These are phyloP conservation scores for Lanzia echinophila DNA, from an alignment of 2,329 filamentous ascomycete genomes.

Conservation along the genomic window DNA sequence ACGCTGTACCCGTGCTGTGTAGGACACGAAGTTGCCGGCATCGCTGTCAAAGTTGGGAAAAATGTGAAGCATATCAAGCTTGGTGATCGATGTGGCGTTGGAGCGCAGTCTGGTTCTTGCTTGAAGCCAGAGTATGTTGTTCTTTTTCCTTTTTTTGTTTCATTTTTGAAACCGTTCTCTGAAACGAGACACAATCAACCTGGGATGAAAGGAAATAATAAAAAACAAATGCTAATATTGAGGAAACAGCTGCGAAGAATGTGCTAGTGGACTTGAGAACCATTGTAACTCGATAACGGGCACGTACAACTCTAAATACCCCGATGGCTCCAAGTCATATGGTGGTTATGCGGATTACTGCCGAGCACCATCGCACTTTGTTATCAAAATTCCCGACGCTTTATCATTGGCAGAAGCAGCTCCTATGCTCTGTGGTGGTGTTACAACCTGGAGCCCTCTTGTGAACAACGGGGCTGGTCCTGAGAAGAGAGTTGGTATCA, in stretches of 20 bases:
- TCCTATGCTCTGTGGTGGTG: slow-evolving; percentile 8
- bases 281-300: not conserved
- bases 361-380: slow-evolving; percentile 6
- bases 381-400: slow-evolving; percentile 7
- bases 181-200: too few species aligned
- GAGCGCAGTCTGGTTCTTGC: slow-evolving; percentile 39
- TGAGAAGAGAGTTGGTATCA: slow-evolving; percentile 56
- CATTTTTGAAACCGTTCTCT: too few species aligned
- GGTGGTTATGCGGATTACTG: slow-evolving; percentile 9
- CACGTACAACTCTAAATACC: slow-evolving; percentile 4
- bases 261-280: slow-evolving; percentile 6
- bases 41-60: slow-evolving; percentile 39
- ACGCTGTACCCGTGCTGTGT: slow-evolving; percentile 33
- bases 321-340: slow-evolving; percentile 8
- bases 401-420: slow-evolving; percentile 6
- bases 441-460: slow-evolving; percentile 4
- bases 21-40: slow-evolving; percentile 47
- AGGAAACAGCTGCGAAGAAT: slow-evolving; percentile 12
- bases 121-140: slow-evolving; percentile 7
- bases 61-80: slow-evolving; percentile 38
- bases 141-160: too few species aligned
- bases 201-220: too few species aligned
- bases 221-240: too few species aligned
- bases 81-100: slow-evolving; percentile 49
- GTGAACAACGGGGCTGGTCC: slow-evolving; percentile 8